phyloP scores from a whole-genome alignment of 257 asterid species.

The Gentiana dahurica region DNA sequence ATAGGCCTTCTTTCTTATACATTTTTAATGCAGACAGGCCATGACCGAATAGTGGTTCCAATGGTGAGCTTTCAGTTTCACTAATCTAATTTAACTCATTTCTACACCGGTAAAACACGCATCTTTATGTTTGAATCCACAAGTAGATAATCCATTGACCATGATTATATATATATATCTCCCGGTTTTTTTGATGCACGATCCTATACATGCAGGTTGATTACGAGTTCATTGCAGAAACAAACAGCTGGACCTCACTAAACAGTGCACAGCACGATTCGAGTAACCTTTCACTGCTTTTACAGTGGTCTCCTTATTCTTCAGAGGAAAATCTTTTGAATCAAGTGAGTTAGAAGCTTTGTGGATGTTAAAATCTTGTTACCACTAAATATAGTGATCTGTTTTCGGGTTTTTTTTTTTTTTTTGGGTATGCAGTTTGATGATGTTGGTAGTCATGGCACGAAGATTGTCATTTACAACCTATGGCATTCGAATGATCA shows the following conservation, averaged over 20 bases:
- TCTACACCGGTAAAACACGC: too few relatives aligned
- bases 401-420: too few relatives aligned
- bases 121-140: too few relatives aligned
- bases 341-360: slow-evolving; percentile 46
- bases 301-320: slow-evolving; percentile 75
- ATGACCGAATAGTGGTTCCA: slow-evolving; percentile 86
- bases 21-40: slow-evolving; percentile 64
- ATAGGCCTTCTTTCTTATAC: slow-evolving; percentile 93
- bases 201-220: slow-evolving; percentile 45
- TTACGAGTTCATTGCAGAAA: slow-evolving; percentile 37
- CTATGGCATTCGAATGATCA: slow-evolving; percentile 76
- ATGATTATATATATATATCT: too few relatives aligned
- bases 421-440: slow-evolving; percentile 40
- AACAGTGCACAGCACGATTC: slow-evolving; percentile 32
- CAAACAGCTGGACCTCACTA: slow-evolving; percentile 45
- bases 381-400: background rate
- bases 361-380: too few relatives aligned
- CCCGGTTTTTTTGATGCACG: too few relatives aligned
- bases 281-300: slow-evolving; percentile 54
- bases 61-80: slow-evolving; percentile 52
- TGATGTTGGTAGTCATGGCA: slow-evolving; percentile 71
- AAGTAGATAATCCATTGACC: too few relatives aligned
- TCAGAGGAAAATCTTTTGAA: slow-evolving; percentile 64
- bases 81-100: too few relatives aligned
- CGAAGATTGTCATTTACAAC: slow-evolving; percentile 63